Conservation (phyloP, 495 filamentous ascomycete genomes). For the Penicillium cataractarum region DNA sequence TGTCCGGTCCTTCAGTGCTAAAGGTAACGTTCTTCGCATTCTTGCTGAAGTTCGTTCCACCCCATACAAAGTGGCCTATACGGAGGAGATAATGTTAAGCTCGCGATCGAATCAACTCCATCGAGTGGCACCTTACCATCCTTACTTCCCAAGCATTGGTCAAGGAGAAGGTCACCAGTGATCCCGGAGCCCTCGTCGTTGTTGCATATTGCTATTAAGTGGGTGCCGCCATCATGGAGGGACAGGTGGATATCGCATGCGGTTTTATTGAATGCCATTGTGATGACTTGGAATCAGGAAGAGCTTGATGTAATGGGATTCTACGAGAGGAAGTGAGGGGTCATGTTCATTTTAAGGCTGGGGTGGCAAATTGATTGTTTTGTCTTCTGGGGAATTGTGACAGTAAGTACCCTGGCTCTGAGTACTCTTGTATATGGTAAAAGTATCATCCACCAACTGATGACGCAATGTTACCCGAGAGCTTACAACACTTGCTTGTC, state of each 20-base stretch:
- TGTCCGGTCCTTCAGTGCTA: slow-evolving; percentile 15
- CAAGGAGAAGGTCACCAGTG: slow-evolving; percentile 14
- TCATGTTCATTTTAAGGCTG: background rate
- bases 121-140: slow-evolving; percentile 12
- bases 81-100: background rate
- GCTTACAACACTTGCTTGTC: background rate
- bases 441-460: background rate
- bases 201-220: slow-evolving; percentile 21
- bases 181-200: slow-evolving; percentile 22
- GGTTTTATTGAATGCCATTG: slow-evolving; percentile 23
- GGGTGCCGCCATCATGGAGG: slow-evolving; percentile 7
- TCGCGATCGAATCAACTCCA: background rate
- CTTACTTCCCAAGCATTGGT: slow-evolving; percentile 20
- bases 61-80: slow-evolving; percentile 20
- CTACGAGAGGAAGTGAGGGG: background rate
- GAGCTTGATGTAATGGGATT: background rate
- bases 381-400: background rate
- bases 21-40: slow-evolving; percentile 15
- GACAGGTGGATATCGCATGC: slow-evolving; percentile 20
- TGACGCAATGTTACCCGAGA: background rate
- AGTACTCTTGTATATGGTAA: background rate
- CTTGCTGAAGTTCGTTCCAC: slow-evolving; percentile 15
- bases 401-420: background rate
- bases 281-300: background rate
- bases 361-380: slow-evolving; percentile 3